These are phyloP conservation scores for Yamadazyma olivae DNA, from an alignment of 805 yeast species.

Conservation along the genomic window DNA sequence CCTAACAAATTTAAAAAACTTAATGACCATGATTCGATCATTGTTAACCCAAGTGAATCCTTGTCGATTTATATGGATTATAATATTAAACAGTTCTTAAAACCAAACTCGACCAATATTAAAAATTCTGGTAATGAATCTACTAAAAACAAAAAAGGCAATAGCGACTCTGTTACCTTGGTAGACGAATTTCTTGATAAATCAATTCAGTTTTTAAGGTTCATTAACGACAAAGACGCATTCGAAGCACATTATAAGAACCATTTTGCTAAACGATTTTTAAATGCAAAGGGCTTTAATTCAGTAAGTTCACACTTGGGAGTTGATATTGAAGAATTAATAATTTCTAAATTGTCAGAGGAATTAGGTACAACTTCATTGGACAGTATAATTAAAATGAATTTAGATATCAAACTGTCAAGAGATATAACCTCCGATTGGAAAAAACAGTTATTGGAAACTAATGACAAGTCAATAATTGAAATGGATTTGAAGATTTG, in stretches of 20 bases:
- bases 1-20: constrained; percentile 26
- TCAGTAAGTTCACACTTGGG: constrained; percentile 32
- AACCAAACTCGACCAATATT: constrained; percentile 15
- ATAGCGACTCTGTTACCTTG: background rate
- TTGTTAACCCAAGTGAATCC: constrained; percentile 36
- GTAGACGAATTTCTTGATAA: constrained; percentile 44
- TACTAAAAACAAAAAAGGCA: background rate
- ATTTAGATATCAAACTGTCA: constrained; percentile 64
- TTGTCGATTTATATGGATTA: constrained; percentile 40
- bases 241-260: constrained; percentile 83
- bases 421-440: constrained; percentile 37
- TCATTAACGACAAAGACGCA: constrained; percentile 76
- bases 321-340: constrained; percentile 64
- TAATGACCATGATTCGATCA: constrained; percentile 25
- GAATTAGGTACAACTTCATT: constrained; percentile 81
- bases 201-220: constrained; percentile 61
- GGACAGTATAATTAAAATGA: constrained; percentile 81
- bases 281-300: constrained; percentile 30
- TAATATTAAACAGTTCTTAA: constrained; percentile 33
- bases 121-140: background rate
- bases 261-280: constrained; percentile 78
- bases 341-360: constrained; percentile 64
- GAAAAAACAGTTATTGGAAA: constrained; percentile 19
- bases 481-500: constrained; percentile 43
- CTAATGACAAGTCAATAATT: constrained; percentile 15